Evolutionary conservation across 306 rosid genomes (phyloP), one percentile per base, ranked within the genome.

Genomic region (Parietaria judaica): DNA sequence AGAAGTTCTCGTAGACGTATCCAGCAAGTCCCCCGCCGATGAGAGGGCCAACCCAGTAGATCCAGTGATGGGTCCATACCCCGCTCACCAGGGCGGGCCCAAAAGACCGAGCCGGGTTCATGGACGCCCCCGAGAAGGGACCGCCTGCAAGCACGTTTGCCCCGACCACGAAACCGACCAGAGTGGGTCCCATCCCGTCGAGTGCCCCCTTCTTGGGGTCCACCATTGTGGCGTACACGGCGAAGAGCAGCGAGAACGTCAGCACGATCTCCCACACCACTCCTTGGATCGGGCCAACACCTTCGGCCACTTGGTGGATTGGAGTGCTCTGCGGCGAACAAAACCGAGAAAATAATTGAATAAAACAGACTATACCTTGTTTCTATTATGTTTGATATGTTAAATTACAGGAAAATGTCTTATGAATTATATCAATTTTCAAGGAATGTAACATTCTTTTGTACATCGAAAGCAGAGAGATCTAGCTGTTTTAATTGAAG

Each of bases 21-120:
- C 96, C 96, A 4, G 88, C 98, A 60, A 91, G 84, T 1, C 81
- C 90, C 44, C 95, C 98, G 36, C 96, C 98, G 46, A 85, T 75
- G 9, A 88, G 86, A n/a, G 97, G 98, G 6, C 98, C 95, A 52
- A 85, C 89, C 95, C 98, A 91, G 62, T 91, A 88, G 51, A 91
- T 86, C 98, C 95, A 91, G 14, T 91, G 89, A 57, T 91, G 83
- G 0, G 96, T 88, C 96, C 95, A 91, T 52, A 80, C 66, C 49
- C 95, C 79, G 57, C 78, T 63, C 4, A 84, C 90, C 81, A 91
- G 74, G 48, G 98, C 95, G 8, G 96, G 95, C 54, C 98, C 98
- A 62, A 91, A 91, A 4, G 96, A 83, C 6, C 98, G 73, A 5
- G 95, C 95, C 0, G 96, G 96, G 80, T 91, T 91, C 92, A 91